phyloP scores from a whole-genome alignment of 495 filamentous ascomycete genomes.

The Alectoria sarmentosa region DNA sequence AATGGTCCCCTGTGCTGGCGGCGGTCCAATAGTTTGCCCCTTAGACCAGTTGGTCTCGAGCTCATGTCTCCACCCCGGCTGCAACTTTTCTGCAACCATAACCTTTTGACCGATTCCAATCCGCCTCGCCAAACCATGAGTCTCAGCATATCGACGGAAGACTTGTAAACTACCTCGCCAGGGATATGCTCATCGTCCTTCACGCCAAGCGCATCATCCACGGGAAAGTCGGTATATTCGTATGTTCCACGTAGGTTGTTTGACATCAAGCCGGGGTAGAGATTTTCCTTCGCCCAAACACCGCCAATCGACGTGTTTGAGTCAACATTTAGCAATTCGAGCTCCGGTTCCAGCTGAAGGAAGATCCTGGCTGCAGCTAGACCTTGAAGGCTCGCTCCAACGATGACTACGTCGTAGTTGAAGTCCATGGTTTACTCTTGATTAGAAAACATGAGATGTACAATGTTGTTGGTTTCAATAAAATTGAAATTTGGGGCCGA shows the following conservation, averaged over 20 bases:
- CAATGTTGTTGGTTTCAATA: background rate
- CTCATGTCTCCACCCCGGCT: slow-evolving; percentile 38
- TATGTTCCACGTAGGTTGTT: slow-evolving; percentile 58
- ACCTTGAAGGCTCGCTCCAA: slow-evolving; percentile 48
- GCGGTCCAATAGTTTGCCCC: slow-evolving; percentile 1
- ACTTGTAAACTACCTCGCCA: slow-evolving; percentile 56
- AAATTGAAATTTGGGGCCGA: background rate
- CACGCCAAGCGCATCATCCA: slow-evolving; percentile 57
- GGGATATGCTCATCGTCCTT: slow-evolving; percentile 60
- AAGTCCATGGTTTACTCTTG: background rate
- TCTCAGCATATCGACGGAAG: slow-evolving; percentile 52
- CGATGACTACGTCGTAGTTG: slow-evolving; percentile 15
- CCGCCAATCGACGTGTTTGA: slow-evolving; percentile 54
- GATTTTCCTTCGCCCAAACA: slow-evolving; percentile 56
- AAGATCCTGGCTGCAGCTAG: slow-evolving; percentile 56
- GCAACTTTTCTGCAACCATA: slow-evolving; percentile 41
- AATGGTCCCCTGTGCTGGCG: slow-evolving; percentile 29
- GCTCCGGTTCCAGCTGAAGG: slow-evolving; percentile 45
- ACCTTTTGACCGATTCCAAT: slow-evolving; percentile 51
- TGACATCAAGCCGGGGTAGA: slow-evolving; percentile 62
- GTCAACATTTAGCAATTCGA: slow-evolving; percentile 48
- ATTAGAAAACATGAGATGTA: background rate
- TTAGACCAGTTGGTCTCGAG: slow-evolving; percentile 15
- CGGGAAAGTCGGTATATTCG: slow-evolving; percentile 67
- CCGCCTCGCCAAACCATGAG: slow-evolving; percentile 47